Evolutionary conservation across 2,329 filamentous ascomycete genomes (phyloP), one percentile per base, ranked within the genome.

Genomic region (Aspergillus spinulosporus): DNA sequence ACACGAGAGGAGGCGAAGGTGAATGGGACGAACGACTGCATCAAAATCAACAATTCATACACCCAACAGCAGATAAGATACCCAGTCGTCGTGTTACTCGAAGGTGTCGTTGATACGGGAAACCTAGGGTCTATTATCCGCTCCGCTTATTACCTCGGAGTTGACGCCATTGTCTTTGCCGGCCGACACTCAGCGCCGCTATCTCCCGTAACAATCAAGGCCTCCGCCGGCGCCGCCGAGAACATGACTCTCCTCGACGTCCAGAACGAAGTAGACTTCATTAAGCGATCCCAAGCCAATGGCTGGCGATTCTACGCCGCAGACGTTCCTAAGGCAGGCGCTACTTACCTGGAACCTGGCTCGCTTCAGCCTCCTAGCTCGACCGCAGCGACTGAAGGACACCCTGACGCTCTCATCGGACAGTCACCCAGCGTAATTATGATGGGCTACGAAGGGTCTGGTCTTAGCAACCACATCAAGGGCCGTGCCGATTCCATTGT

Each of bases 91-190:
- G 61, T 79, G 15, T 69, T 81, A 42, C 71, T 78, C 7, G 74
- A 78, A 52, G 73, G 73, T n/a, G 67, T 81, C 55, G 76, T 91
- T 7, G 93, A 99, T 67, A 89, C 92, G 0, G 92, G 90, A 28
- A 99, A 99, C 68, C 78, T 97, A 0, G 94, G 94, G 42, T 91
- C 87, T 26, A 93, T 97, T 58, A 81, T 97, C 43, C 88, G 94
- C 37, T 90, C 90, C 4, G 91, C 92, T 2, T 88, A 90, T 67
- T 97, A 94, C 72, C 83, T 97, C n/a, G 93, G 93, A 21, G 88
- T 90, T 4, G 89, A 92, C 54, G 92, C 90, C 3, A 84, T 99
- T 15, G 85, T 86, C 2, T 85, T 96, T 53, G 89, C 90, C 2
- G 86, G 82, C 31, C 84, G 85, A 57, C 88, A 85, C 65, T 90